A percentile compares a stretch with the other conserved stretches of the same genome.
Evolutionary conservation across 2,329 filamentous ascomycete genomes (phyloP).

Genomic region (Monilinia fructigena): DNA sequence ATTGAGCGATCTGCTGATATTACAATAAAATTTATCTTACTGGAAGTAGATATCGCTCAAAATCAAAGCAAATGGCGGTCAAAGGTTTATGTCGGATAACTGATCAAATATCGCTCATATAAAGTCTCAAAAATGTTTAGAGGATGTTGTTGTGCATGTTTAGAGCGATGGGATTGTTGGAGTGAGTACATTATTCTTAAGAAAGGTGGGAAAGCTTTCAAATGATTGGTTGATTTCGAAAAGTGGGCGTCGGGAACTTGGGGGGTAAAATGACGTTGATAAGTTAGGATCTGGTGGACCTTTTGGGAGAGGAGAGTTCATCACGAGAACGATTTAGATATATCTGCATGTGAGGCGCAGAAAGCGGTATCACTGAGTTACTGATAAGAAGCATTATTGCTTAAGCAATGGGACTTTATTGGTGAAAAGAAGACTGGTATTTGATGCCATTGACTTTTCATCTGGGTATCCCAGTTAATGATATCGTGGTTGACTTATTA

Average conservation of each 20-base stretch:
- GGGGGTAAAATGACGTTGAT: slow-evolving; percentile 12
- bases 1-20: slow-evolving; percentile 11
- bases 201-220: slow-evolving; percentile 5
- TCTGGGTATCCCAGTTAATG: slow-evolving; percentile 9
- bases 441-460: slow-evolving; percentile 4
- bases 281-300: background rate
- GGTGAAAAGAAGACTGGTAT: background rate
- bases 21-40: background rate
- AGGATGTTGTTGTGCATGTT: slow-evolving; percentile 6
- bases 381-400: slow-evolving; percentile 5
- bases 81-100: background rate
- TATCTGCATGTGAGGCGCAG: slow-evolving; percentile 11
- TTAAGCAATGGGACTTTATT: slow-evolving; percentile 12
- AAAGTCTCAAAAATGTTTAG: background rate
- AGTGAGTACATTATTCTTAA: background rate
- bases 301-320: background rate
- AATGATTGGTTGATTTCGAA: background rate
- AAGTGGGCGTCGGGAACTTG: slow-evolving; percentile 3
- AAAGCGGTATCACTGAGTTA: slow-evolving; percentile 4
- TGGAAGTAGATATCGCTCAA: background rate
- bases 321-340: slow-evolving; percentile 19
- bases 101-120: background rate
- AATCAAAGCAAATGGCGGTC: background rate
- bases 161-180: background rate
- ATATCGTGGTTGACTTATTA: background rate